A percentile compares a stretch with the other conserved stretches of the same genome.
Evolutionary conservation across 768 basidiomycete genomes (phyloP).

Genomic region (Lanmaoa pseudosensibilis): DNA sequence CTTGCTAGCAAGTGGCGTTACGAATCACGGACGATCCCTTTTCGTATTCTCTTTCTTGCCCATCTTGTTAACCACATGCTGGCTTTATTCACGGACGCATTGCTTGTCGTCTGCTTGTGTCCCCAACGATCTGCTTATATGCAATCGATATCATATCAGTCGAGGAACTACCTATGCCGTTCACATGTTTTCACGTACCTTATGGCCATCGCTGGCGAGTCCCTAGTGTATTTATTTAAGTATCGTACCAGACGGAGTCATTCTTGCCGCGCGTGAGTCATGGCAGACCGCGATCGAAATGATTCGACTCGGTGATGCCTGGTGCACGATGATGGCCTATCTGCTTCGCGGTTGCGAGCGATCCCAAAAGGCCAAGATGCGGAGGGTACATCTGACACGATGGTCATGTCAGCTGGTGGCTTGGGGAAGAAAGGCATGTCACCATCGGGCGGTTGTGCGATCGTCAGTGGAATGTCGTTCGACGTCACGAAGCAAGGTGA

Average conservation of each 20-base stretch:
- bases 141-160: slow-evolving; percentile 21
- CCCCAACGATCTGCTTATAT: slow-evolving; percentile 7
- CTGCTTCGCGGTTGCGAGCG: not conserved
- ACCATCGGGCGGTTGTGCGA: not conserved
- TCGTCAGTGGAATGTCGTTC: not conserved
- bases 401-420: too few relatives aligned
- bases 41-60: not conserved
- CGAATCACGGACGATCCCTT: not conserved
- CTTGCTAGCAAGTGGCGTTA: not conserved
- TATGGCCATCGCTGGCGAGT: slow-evolving; percentile 17
- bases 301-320: slow-evolving; percentile 1
- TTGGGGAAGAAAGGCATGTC: too few relatives aligned
- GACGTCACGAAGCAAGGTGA: not conserved
- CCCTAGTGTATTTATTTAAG: slow-evolving; percentile 11
- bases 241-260: slow-evolving; percentile 5
- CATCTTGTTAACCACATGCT: not conserved
- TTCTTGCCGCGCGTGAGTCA: slow-evolving; percentile 2
- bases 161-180: slow-evolving; percentile 9
- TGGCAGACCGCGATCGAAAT: not conserved
- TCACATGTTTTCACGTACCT: slow-evolving; percentile 17
- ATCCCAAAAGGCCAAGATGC: not conserved
- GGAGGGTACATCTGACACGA: not conserved
- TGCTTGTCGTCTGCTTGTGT: not conserved
- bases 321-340: not conserved
- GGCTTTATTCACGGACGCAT: not conserved